Percentiles rank a stretch among this genome's conserved stretches.
These are phyloP conservation scores for Scedosporium boydii DNA, from an alignment of 2,329 filamentous ascomycete species.

Conservation along the genomic window DNA sequence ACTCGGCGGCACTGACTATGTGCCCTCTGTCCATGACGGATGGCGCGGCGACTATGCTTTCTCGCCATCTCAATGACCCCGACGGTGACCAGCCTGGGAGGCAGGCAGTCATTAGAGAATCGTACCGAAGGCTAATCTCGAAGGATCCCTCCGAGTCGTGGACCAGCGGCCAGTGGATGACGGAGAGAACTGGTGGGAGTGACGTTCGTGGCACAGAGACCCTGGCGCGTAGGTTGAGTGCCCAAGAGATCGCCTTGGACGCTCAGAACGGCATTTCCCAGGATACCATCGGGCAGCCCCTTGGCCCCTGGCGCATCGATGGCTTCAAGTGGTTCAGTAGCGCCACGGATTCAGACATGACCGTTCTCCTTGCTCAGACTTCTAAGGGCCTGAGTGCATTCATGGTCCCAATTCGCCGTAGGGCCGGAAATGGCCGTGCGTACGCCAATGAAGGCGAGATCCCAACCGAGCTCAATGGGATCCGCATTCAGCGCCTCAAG, in stretches of 20 bases:
- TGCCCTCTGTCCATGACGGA: background rate
- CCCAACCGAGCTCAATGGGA: too few species aligned
- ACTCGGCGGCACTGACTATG: background rate
- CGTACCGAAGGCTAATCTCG: background rate
- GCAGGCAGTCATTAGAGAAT: too few species aligned
- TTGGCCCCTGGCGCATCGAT: slow-evolving; percentile 50
- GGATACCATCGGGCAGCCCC: slow-evolving; percentile 16
- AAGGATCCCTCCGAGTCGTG: slow-evolving; percentile 28
- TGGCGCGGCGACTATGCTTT: too few species aligned
- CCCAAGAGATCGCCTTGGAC: too few species aligned
- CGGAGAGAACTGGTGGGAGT: slow-evolving; percentile 57
- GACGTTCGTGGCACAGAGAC: slow-evolving; percentile 48
- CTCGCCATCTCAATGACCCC: too few species aligned
- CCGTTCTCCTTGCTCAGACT: slow-evolving; percentile 46
- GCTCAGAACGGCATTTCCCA: background rate
- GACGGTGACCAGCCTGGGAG: too few species aligned
- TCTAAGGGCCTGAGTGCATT: too few species aligned
- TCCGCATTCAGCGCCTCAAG: too few species aligned
- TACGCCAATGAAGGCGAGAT: too few species aligned
- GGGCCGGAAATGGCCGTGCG: too few species aligned
- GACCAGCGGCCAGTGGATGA: slow-evolving; percentile 75
- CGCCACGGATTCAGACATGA: slow-evolving; percentile 32
- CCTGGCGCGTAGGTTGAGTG: too few species aligned
- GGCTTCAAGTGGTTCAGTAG: slow-evolving; percentile 56
- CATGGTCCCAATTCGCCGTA: too few species aligned